Evolutionary conservation across 73 alveolate species (phyloP).

Genomic region (Stentor roeselii): DNA sequence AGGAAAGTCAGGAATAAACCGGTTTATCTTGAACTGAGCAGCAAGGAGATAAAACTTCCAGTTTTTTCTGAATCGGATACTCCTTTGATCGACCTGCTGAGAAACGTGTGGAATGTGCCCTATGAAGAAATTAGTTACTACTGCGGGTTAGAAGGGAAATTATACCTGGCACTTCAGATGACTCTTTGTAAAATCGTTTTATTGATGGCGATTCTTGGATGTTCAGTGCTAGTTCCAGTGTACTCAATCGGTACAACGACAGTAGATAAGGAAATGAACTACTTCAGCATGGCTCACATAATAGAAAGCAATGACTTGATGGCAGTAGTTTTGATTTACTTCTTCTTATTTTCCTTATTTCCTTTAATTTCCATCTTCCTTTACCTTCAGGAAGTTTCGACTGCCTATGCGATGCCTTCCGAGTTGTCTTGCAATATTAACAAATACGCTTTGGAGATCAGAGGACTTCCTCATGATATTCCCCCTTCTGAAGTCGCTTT

Average conservation of each 20-base stretch:
- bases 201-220: not conserved
- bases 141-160: constrained; percentile 2
- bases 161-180: constrained; percentile 1
- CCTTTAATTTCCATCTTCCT: not conserved
- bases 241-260: not conserved
- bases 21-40: not conserved
- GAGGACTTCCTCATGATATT: constrained; percentile 10
- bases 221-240: not conserved
- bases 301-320: not conserved
- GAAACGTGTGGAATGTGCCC: constrained; percentile 11
- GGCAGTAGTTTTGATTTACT: constrained; percentile 13
- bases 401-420: not conserved
- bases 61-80: constrained; percentile 24
- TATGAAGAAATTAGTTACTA: not conserved
- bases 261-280: constrained; percentile 13
- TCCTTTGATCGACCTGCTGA: not conserved
- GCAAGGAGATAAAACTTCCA: constrained; percentile 3
- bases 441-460: not conserved
- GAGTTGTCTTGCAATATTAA: not conserved
- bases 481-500: not conserved
- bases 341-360: not conserved
- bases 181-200: not conserved
- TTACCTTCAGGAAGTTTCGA: not conserved
- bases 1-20: constrained; percentile 13
- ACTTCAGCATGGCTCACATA: constrained; percentile 24